Base-by-base conservation (phyloP, 225 moss, liverwort and hornwort genomes). In the Antitrichia curtipendula region DNA sequence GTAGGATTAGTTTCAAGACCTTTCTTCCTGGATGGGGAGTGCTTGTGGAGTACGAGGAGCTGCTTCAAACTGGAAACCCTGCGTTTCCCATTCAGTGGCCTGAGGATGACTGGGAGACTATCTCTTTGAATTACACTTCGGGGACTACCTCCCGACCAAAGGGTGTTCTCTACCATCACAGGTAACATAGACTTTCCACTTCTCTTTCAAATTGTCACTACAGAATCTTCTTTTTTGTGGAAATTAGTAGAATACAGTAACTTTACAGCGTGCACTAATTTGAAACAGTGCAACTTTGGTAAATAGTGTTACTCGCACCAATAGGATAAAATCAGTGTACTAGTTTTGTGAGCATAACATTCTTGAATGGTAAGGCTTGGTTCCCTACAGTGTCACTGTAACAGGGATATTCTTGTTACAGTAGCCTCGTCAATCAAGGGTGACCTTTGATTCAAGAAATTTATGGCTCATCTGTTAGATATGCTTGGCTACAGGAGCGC, bases 111-210 rank as follows among this genome's bases (percentile, higher is more conserved):
- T 97, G 97, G 97, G 94, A 96, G 60, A 90, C 94, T 34, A 97
- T 97, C 57, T 65, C 91, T 45, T 83, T 97, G 75, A 95, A 95
- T 81, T 97, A 97, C 87, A 97, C 97, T 45, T 96, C 96, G 5
- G 96, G 97, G 61, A 96, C 97, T 17, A 97, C 97, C 45, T 85
- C 95, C 50, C 90, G 92, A 4, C 97, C 97, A 6, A 97, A 97
- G 69, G 97, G 97, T 62, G 97, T 96, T 65, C 96, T 97, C 57
- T 96, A 88, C 86, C 93, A 94, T 77, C 97, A 97, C 85, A 94
- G 92, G 94, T 94, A 73, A 18, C 45, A 15, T 49, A 54, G 45
- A 12, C 45, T 36, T 34, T 19, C 29, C 24, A 2, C 11, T 32
- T 71, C 71, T 41, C 84, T 54, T 56, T 70, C 83, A 81, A 63